A percentile compares a stretch with the other conserved stretches of the same genome.
phyloP scores from a whole-genome alignment of 352 stramenopile genomes.

The Globisporangium radiosum region DNA sequence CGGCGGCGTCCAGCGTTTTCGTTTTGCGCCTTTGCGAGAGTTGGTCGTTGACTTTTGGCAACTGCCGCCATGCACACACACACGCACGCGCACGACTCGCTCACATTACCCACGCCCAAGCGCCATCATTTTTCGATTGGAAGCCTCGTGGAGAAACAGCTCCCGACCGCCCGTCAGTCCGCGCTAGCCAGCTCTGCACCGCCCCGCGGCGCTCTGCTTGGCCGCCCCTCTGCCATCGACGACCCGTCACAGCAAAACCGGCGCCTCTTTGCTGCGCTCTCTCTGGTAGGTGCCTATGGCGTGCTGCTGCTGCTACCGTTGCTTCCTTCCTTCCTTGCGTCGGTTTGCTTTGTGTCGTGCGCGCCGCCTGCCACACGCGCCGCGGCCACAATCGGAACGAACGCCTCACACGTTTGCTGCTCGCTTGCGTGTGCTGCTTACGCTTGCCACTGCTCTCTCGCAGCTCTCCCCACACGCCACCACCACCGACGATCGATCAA shows the following conservation, averaged over 20 bases:
- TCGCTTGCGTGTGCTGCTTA: neutral
- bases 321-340: neutral
- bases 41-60: slow-evolving; percentile 6
- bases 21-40: neutral
- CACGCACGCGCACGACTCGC: neutral
- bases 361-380: neutral
- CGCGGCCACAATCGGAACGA: slow-evolving; percentile 8
- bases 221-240: neutral
- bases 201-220: neutral
- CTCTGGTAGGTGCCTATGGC: neutral
- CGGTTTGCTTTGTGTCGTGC: neutral
- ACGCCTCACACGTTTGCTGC: neutral
- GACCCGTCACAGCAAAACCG: slow-evolving; percentile 4
- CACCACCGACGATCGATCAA: too few species aligned
- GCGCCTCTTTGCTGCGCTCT: slow-evolving; percentile 1
- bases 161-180: neutral
- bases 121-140: slow-evolving; percentile 20
- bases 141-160: slow-evolving; percentile 5
- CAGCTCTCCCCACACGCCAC: neutral
- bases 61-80: neutral
- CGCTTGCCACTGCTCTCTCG: neutral
- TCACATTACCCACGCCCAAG: neutral
- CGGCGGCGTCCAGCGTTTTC: too few species aligned
- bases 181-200: neutral
- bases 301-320: too few species aligned